Conservation (phyloP, 495 filamentous ascomycete genomes). For the Penicillium salamii region DNA sequence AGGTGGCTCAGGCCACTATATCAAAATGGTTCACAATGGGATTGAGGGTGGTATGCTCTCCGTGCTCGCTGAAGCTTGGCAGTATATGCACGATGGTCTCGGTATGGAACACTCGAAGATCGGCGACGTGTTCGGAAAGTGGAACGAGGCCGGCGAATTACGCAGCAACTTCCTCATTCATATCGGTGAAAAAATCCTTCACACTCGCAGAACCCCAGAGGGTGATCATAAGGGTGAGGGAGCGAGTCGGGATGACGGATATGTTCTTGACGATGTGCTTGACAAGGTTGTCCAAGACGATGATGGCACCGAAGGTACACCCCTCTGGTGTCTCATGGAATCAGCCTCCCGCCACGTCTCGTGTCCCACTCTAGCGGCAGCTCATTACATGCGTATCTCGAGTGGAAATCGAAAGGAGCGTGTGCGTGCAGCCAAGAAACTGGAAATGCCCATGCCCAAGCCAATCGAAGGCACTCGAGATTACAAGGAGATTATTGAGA, state of each 20-base stretch:
- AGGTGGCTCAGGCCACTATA: slow-evolving; percentile 66
- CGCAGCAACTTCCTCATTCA: slow-evolving; percentile 58
- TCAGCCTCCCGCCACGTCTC: slow-evolving; percentile 61
- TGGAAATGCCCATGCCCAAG: slow-evolving; percentile 41
- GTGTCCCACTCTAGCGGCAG: slow-evolving; percentile 59
- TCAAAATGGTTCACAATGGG: slow-evolving; percentile 78
- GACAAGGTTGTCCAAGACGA: slow-evolving; percentile 78
- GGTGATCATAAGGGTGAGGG: slow-evolving; percentile 45
- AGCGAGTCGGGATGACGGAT: slow-evolving; percentile 25
- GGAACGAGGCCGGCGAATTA: slow-evolving; percentile 59
- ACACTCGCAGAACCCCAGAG: slow-evolving; percentile 34
- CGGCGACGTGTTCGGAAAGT: slow-evolving; percentile 55
- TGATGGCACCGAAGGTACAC: slow-evolving; percentile 66
- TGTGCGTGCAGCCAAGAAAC: slow-evolving; percentile 41
- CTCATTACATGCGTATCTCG: slow-evolving; percentile 64
- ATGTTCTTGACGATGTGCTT: slow-evolving; percentile 62
- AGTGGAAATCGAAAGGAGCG: slow-evolving; percentile 61
- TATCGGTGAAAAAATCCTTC: slow-evolving; percentile 64
- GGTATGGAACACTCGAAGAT: slow-evolving; percentile 62
- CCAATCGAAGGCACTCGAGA: slow-evolving; percentile 41
- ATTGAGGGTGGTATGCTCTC: slow-evolving; percentile 72
- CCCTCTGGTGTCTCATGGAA: slow-evolving; percentile 62
- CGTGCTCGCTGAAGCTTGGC: slow-evolving; percentile 62
- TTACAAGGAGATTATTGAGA: slow-evolving; percentile 53
- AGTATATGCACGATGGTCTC: slow-evolving; percentile 58